Evolutionary conservation across 805 yeast species (phyloP), one percentile per base, ranked within the genome.

Genomic region (Yamadazyma takamatsuzukensis): DNA sequence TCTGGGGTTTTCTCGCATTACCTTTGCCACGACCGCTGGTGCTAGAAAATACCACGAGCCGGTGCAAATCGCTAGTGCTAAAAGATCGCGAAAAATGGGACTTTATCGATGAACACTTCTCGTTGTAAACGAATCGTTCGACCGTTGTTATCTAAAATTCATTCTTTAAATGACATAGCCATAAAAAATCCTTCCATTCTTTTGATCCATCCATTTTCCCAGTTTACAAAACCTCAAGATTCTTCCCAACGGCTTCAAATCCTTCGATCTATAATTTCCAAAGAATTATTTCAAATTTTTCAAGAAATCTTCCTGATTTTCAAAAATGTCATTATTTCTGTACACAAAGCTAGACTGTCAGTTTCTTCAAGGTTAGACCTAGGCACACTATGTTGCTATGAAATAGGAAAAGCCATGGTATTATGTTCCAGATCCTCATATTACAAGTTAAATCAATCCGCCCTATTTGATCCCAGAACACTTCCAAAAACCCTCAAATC

Each of bases 61-160:
- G n/a, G n/a, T n/a, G n/a, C n/a, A n/a, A n/a, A n/a, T n/a, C n/a
- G n/a, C n/a, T n/a, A n/a, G n/a, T n/a, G n/a, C n/a, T n/a, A n/a
- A n/a, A n/a, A n/a, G n/a, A n/a, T n/a, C n/a, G n/a, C n/a, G n/a
- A n/a, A n/a, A n/a, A n/a, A n/a, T n/a, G n/a, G n/a, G n/a, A n/a
- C n/a, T n/a, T n/a, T n/a, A n/a, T n/a, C n/a, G n/a, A n/a, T n/a
- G n/a, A 29, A 47, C 18, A 36, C 47, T 11, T 33, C 57, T 12
- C 49, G 54, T 29, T 60, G 63, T 44, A 61, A 59, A 39, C 44
- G 69, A 25, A 40, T 57, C 2, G 49, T 55, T 6, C 51, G 71
- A 11, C 71, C 71, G 15, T 46, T 65, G 13, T 37, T 61, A 4
- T 45, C 67, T 18, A 61, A 61, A 36, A 49, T 63, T 25, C 68